A percentile compares a stretch with the other conserved stretches of the same genome.
These are phyloP conservation scores for Xylaria telfairii DNA, from an alignment of 495 filamentous ascomycete genomes.

Conservation along the genomic window DNA sequence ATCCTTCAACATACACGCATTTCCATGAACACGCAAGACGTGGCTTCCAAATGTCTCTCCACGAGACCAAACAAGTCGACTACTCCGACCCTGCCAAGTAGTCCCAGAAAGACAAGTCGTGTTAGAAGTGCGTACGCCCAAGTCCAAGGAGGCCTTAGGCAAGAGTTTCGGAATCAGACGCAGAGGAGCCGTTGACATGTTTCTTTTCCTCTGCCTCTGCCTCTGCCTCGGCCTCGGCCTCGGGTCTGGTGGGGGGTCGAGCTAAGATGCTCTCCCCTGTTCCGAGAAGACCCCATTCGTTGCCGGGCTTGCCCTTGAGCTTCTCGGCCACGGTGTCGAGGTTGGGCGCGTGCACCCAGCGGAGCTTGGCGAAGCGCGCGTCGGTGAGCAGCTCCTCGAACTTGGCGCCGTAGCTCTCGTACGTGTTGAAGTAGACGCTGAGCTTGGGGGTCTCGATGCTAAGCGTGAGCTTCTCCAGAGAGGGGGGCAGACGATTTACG, in stretches of 20 bases:
- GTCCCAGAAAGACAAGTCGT: background rate
- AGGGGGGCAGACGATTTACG: background rate
- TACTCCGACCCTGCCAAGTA: background rate
- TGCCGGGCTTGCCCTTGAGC: background rate
- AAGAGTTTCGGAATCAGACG: background rate
- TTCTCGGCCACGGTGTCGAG: background rate
- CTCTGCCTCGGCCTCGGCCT: background rate
- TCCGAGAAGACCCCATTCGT: background rate
- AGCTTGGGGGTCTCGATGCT: background rate
- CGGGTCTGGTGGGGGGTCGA: background rate
- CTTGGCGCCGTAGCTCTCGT: slow-evolving; percentile 18
- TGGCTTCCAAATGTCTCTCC: background rate
- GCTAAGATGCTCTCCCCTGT: background rate
- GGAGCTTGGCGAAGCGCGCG: background rate
- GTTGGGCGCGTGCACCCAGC: background rate
- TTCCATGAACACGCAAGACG: background rate
- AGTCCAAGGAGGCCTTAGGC: background rate
- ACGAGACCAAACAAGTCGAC: background rate
- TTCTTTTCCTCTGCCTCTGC: too few relatives aligned
- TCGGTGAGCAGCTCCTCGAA: slow-evolving; percentile 7
- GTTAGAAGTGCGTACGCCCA: background rate
- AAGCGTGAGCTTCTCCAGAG: background rate
- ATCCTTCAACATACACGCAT: background rate
- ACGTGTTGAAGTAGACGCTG: background rate
- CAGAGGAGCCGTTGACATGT: background rate